Base-by-base conservation (phyloP, 441 rosid species). In the Populus hybrid region DNA sequence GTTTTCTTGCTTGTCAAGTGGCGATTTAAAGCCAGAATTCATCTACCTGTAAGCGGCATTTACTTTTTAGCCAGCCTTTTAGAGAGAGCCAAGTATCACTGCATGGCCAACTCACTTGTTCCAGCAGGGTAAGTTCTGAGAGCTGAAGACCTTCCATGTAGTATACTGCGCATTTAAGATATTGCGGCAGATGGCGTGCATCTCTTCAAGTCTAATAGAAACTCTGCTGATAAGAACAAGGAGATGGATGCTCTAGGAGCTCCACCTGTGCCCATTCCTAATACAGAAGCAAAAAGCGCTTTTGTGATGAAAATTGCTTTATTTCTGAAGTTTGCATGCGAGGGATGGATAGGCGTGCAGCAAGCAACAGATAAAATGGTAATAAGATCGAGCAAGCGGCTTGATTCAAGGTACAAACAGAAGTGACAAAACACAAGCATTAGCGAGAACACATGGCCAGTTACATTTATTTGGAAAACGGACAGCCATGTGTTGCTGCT, bases 401-500 rank as follows among this genome's bases (percentile, higher is more conserved):
- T 53, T 5, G 61, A 53, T 53, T 16, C 61, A 16, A 16, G n/a
- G 61, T 18, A 18, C n/a, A 53, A 53, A 5, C 61, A 16, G n/a
- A 18, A 18, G 21, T 18, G 8, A 53, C n/a, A 50, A 50, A 53
- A 18, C 61, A 53, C 21, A 14, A 21, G 16, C 26, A 65, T 50
- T 5, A 21, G 6, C 32, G 4, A 24, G 11, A 10, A 21, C 28
- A 3, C 14, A 21, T 12, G 32, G 1, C 7, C 26, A 65, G 14
- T 34, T n/a, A 35, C 26, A 21, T 9, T 14, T 42, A 40, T 24
- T 8, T 32, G 79, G 73, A 66, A 73, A 83, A 79, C 4, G 88
- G 86, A 61, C 86, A 86, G 59, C 63, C 59, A 4, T 72, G 28
- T 9, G 76, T 5, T 35, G 71, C 14, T 7, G 79, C 35, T 6